Conservation (phyloP, 176 grass and related monocot genomes). For the Paspalum notatum region DNA sequence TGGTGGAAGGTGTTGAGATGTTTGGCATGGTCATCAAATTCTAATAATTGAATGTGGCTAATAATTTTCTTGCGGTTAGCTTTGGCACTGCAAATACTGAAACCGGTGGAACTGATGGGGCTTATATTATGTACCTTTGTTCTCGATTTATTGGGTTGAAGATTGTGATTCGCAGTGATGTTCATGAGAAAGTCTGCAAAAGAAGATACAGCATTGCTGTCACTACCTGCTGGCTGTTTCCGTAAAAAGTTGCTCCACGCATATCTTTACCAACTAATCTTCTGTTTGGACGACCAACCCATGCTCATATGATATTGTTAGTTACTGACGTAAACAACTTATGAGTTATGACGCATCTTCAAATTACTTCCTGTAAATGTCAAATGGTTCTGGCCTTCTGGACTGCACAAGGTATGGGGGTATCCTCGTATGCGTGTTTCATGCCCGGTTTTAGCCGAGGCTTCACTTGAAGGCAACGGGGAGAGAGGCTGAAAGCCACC, state of each 20-base stretch:
- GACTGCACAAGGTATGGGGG: background rate
- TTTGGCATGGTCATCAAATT: conserved; percentile 4
- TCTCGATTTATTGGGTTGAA: background rate
- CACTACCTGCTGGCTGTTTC: conserved; percentile 42
- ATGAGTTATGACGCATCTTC: background rate
- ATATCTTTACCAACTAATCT: background rate
- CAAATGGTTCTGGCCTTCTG: background rate
- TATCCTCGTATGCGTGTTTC: background rate
- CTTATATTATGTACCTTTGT: background rate
- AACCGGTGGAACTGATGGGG: background rate
- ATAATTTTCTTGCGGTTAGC: background rate
- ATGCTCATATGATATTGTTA: conserved; percentile 1
- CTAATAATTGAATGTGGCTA: background rate
- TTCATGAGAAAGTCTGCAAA: conserved; percentile 3
- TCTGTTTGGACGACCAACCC: background rate
- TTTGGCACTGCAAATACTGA: background rate
- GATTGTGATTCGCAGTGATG: background rate
- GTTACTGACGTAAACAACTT: background rate
- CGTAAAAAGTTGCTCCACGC: background rate
- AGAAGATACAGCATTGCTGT: background rate
- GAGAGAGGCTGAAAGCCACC: conserved; percentile 31
- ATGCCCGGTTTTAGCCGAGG: conserved; percentile 9
- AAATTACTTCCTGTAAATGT: background rate
- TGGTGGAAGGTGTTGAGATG: conserved; percentile 25
- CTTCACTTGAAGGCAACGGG: conserved; percentile 48